phyloP scores from a whole-genome alignment of 2,329 filamentous ascomycete genomes.

The Cordyceps cicadae region DNA sequence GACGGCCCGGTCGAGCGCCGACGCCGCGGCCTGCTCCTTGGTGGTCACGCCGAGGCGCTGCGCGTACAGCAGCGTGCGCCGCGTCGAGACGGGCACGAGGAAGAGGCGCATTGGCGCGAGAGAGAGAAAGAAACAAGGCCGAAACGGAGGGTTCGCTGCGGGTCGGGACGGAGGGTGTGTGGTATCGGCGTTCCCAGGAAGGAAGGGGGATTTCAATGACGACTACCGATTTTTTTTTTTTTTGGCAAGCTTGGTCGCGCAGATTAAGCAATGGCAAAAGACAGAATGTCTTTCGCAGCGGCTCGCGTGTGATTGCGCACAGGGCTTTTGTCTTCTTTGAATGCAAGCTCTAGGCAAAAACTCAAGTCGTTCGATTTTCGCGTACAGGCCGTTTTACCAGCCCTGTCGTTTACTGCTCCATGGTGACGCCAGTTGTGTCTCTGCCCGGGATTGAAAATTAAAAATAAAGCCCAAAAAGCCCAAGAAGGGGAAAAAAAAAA shows the following conservation, averaged over 20 bases:
- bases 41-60: conserved; percentile 59
- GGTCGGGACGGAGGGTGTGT: no score
- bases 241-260: no score
- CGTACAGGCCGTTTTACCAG: background rate
- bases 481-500: no score
- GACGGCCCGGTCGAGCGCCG: conserved; percentile 60
- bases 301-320: background rate
- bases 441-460: background rate
- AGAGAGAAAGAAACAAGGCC: no score
- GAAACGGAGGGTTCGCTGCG: no score
- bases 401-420: background rate
- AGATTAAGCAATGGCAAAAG: no score
- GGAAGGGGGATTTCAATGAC: no score
- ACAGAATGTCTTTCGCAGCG: no score
- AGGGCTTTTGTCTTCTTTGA: background rate
- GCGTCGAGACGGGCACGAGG: conserved; percentile 85
- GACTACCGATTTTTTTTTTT: no score
- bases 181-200: no score
- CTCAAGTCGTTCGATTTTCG: background rate
- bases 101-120: conserved; percentile 71
- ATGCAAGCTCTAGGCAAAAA: background rate
- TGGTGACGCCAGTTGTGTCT: background rate
- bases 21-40: conserved; percentile 36
- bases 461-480: background rate
- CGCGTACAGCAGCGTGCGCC: conserved; percentile 86